Base-by-base conservation (phyloP, 108 stramenopile genomes). In the Tribonema minus region DNA sequence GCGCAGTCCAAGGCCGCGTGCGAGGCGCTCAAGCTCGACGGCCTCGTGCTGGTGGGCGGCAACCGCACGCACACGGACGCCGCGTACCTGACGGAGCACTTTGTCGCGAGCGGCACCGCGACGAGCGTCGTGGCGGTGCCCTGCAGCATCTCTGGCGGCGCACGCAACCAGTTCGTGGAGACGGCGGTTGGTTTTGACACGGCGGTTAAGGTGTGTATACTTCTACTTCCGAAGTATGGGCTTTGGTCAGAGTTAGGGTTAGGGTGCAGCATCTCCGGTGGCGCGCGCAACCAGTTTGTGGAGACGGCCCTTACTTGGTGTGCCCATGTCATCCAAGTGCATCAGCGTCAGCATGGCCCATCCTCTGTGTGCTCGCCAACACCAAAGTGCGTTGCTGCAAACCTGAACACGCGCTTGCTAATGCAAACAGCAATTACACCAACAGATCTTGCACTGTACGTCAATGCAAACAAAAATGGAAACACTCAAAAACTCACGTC, bases 131-230 rank as follows among this genome's bases (percentile, higher is more conserved):
- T 77, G 2, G 61, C 37, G 3, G 81, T 78, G n/a, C 84, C 84
- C 4, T 79, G 75, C 61, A 71, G 70, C 68, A 82, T 82, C 78
- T 71, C 71, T 60, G 84, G 84, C 3, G 69, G 71, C 7, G 70
- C 82, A 76, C 82, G 68, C 58, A 84, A 84, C 76, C 82, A 84
- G 76, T 84, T 84, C 36, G 82, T 84, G 28, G 82, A 82, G 31
- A 71, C 76, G 23, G 80, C 82, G 0, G 82, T 84, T 0, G 84
- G 84, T 23, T 84, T 82, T 68, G 81, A 84, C 61, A 82, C 84
- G 23, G 75, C 83, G 9, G 77, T 80, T 20, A 82, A 82, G 79
- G 77, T 70, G 30, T 15, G 46, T 54, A 20, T 54, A 20, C 46
- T 54, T 54, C 20, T 54, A 20, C n/a, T n/a, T n/a, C n/a, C n/a